Evolutionary conservation across 139 green algal genomes (phyloP), one percentile per base, ranked within the genome.

Genomic region (Limnomonas spitsbergensis): DNA sequence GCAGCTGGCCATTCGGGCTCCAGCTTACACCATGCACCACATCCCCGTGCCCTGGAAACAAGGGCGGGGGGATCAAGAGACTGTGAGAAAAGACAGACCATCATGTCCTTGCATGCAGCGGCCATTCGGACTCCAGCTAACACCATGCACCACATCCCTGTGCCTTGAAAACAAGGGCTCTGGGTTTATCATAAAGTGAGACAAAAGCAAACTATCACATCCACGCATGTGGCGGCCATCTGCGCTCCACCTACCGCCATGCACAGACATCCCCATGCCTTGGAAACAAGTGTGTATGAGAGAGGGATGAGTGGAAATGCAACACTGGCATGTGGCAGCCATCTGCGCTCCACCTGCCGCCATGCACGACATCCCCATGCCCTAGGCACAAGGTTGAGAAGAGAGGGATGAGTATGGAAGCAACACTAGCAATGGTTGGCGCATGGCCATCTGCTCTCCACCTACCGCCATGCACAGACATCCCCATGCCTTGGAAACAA

Each of bases 371-470:
- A 53, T 89, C 85, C 3, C n/a, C 77, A 39, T 89, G 85, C 27
- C 82, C 85, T 80, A 82, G 80, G 3, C 31, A 52, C 38, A 37
- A 27, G n/a, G 37, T 69, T 24, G 1, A 32, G 2, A 7, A 34
- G 39, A 42, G 14, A 1, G 4, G 14, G 9, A 34, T 3, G 77
- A 87, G 0, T 27, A 87, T 7, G 29, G 79, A 79, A 35, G 88
- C 76, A 32, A 71, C 73, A 35, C 77, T 53, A 40, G 85, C 85
- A 39, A 88, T 82, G 37, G 82, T 87, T 0, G 85, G 75, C 20
- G 70, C 85, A n/a, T n/a, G n/a, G 78, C 80, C 81, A 34, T 89
- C 78, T 0, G 74, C n/a, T n/a, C 66, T 86, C 85, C 85, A 89
- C 31, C 73, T 66, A 6, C 84, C 56, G 9, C 29, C 40, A 66